Evolutionary conservation across 75 land plant genomes (phyloP), one percentile per base, ranked within the genome.

Genomic region (Pseudotsuga menziesii): DNA sequence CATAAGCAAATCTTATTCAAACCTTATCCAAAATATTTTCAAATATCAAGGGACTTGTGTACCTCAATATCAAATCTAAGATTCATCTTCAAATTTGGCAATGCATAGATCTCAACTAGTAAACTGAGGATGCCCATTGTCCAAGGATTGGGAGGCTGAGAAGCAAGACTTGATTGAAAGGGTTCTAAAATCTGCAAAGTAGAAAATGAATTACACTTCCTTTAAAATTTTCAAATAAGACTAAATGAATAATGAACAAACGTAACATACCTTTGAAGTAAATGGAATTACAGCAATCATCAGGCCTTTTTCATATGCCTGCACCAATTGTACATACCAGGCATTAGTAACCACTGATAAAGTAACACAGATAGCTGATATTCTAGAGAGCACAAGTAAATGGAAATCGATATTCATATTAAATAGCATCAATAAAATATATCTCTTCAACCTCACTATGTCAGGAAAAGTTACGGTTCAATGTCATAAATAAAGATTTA

Each of bases 81-180:
- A 66, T 96, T 96, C 99, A 96, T 96, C 76, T 96, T 96, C 80
- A 96, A 80, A 80, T 92, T 93, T 58, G 97, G 99, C 66, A 94
- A 78, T 59, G 88, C 89, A 87, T 96, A 93, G 22, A 96, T 96
- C 75, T 96, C 99, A 75, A 88, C 88, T 52, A 96, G 89, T 69
- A 96, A 81, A 63, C 90, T 85, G 26, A 96, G 88, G 64, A 96
- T 96, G 5, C 87, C 99, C 99, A 94, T 96, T 15, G 97, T 96
- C 99, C 99, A 96, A 16, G 99, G 99, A 84, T 96, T 96, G 6
- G 99, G 99, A 79, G 99, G 99, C 78, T 89, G 99, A 84, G 93
- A 96, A 56, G 96, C 99, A 32, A 90, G 78, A 83, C 99, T 96
- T 61, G 77, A 86, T 71, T 87, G 91, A 63, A 94, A 96, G 27